Evolutionary conservation across 257 asterid genomes (phyloP).

Genomic region (Solanum sitiens): DNA sequence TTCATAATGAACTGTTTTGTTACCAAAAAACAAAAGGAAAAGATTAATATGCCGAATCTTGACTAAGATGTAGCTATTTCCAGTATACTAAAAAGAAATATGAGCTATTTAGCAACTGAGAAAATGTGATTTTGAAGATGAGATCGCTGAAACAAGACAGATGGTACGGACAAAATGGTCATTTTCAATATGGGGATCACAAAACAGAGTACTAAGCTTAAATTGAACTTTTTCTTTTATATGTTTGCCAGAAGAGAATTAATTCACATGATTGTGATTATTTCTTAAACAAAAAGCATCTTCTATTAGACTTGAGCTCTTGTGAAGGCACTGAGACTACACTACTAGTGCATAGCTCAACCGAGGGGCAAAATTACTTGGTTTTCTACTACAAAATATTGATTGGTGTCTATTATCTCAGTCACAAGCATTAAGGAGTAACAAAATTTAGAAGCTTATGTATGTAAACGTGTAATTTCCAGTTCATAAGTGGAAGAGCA

Average conservation of each 20-base stretch:
- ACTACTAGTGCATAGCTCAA: not conserved
- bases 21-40: not conserved
- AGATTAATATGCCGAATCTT: not conserved
- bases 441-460: not conserved
- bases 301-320: not conserved
- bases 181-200: not conserved
- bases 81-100: not conserved
- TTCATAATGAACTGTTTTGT: conserved; percentile 75
- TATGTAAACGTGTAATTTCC: not conserved
- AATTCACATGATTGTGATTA: not conserved
- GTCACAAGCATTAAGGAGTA: not conserved
- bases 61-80: not conserved
- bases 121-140: not conserved
- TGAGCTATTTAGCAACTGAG: not conserved
- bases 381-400: not conserved
- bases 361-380: not conserved
- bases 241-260: not conserved
- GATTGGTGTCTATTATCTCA: not conserved
- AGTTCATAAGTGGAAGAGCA: not conserved
- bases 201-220: not conserved
- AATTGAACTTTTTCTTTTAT: not conserved
- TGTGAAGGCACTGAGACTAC: not conserved
- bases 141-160: not conserved
- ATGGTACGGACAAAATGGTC: not conserved
- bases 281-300: not conserved